Evolutionary conservation across 1,284 basidiomycete genomes (phyloP), one percentile per base, ranked within the genome.

Genomic region (Ceratobasidium sp.): DNA sequence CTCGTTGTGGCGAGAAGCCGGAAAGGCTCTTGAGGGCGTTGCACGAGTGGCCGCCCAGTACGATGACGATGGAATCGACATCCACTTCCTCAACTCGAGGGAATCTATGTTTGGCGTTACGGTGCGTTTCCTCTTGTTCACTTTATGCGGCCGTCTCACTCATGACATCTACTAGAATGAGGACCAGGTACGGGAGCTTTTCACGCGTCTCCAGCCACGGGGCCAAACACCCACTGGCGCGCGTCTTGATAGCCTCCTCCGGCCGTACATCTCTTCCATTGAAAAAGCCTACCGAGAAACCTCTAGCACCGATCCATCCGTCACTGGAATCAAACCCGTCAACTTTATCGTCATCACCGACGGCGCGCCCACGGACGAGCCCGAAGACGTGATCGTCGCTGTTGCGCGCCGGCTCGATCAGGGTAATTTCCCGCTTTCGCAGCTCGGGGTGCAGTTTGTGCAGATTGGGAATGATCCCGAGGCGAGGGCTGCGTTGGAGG

Each of bases 291-390:
- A 82, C 49, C 78, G 77, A 29, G 69, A 69, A 22, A 63, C 49
- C 43, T 51, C 75, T 19, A 79, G 64, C 39, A 78, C 76, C 24
- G 68, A 72, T 29, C 68, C 68, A 1, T 37, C 41, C 19, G 46
- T 72, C n/a, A 72, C 68, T 2, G 68, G 68, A 1, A 72, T 72
- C 5, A 90, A 88, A 78, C 88, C 88, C 0, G 79, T 89, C 39
- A 89, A 89, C 77, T 86, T 85, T 74, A 85, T 91, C 34, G 80
- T 90, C 39, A 83, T 91, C 66, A 90, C 89, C 0, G 89, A 91
- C 77, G 89, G 90, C 14, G 83, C 81, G 19, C 68, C 79, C 6
- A 75, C 78, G 0, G 80, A 81, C 68, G 81, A 81, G 63, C 79
- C 79, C 29, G 79, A 79, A 65, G 76, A 76, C 22, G 81, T 80